Evolutionary conservation across 1,284 basidiomycete species (phyloP).

Genomic region (Ceratobasidium sp.): DNA sequence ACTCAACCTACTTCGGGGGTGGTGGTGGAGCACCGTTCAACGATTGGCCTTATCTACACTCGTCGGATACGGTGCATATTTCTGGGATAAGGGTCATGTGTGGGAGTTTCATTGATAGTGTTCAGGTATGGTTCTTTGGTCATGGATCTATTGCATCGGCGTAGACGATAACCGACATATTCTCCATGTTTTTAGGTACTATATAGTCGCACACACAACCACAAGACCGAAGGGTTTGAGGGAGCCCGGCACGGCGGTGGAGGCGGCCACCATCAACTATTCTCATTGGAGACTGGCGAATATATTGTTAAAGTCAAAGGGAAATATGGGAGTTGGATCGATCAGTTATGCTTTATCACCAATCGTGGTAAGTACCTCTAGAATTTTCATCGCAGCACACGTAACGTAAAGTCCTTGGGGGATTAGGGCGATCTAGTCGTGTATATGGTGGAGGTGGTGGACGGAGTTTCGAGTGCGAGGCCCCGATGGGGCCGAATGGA

Average conservation of each 20-base stretch:
- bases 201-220: background rate
- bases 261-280: background rate
- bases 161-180: no score
- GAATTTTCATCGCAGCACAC: no score
- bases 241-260: background rate
- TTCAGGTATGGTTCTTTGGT: conserved; percentile 8
- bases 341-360: conserved; percentile 23
- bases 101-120: conserved; percentile 11
- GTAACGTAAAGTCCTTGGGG: background rate
- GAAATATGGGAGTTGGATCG: background rate
- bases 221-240: background rate
- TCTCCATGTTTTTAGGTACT: background rate
- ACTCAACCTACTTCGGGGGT: conserved; percentile 24
- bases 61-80: background rate
- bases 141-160: no score
- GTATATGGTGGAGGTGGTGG: conserved; percentile 6
- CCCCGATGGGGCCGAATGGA: background rate
- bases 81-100: background rate
- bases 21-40: conserved; percentile 8
- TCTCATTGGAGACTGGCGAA: conserved; percentile 2
- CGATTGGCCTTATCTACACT: background rate
- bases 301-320: conserved; percentile 18
- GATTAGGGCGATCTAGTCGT: conserved; percentile 5
- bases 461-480: background rate
- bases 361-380: conserved; percentile 5